Evolutionary conservation across 83 land plant species (phyloP).

Genomic region (Thuja plicata): DNA sequence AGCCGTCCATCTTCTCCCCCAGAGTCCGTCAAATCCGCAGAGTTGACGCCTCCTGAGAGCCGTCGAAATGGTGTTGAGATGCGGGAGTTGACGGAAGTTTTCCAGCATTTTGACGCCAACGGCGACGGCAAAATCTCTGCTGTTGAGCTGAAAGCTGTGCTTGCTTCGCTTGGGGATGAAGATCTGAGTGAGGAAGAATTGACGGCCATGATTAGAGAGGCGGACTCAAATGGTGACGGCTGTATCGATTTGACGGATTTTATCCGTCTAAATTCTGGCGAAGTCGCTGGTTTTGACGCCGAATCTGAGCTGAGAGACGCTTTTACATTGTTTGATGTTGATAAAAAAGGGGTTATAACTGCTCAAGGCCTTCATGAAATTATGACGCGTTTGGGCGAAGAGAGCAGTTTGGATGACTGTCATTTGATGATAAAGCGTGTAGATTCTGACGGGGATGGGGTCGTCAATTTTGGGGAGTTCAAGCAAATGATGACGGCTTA

Average conservation of each 20-base stretch:
- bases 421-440: conserved; percentile 44
- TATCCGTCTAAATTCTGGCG: conserved; percentile 21
- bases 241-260: conserved; percentile 53
- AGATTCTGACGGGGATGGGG: conserved; percentile 54
- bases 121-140: conserved; percentile 64
- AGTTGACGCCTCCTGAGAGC: neutral
- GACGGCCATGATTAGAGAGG: conserved; percentile 34
- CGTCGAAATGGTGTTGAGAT: neutral
- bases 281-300: neutral
- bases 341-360: conserved; percentile 45
- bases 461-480: conserved; percentile 49
- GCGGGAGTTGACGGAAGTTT: conserved; percentile 24
- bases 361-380: conserved; percentile 48
- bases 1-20: neutral
- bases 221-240: conserved; percentile 58
- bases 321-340: conserved; percentile 43
- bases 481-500: conserved; percentile 35
- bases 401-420: conserved; percentile 47
- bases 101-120: conserved; percentile 48
- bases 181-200: conserved; percentile 29
- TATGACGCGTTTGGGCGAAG: conserved; percentile 41
- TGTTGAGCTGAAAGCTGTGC: conserved; percentile 34
- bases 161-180: conserved; percentile 27
- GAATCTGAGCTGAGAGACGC: conserved; percentile 30
- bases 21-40: neutral